phyloP scores from a whole-genome alignment of 202 grass and related monocot genomes.

The Alloteropsis angusta region DNA sequence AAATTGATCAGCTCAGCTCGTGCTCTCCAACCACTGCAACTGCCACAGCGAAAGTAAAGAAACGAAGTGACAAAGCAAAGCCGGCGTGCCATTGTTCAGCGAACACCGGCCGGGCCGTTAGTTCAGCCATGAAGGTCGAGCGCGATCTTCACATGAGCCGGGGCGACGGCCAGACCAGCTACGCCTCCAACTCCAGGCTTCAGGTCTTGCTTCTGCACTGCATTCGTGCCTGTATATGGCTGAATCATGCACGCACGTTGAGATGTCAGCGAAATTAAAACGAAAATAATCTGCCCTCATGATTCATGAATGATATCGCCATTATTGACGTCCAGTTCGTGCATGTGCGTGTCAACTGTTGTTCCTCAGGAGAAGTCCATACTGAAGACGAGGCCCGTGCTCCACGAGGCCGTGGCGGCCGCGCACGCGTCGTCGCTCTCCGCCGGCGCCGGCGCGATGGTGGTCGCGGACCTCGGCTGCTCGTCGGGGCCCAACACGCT shows the following conservation, averaged over 20 bases:
- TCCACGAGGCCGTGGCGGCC: constrained; percentile 24
- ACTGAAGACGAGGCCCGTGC: constrained; percentile 18
- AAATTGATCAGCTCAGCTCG: background rate
- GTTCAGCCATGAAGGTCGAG: constrained; percentile 39
- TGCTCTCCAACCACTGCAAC: background rate
- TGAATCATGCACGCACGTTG: background rate
- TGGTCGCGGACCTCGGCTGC: constrained; percentile 51
- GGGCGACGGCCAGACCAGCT: constrained; percentile 38
- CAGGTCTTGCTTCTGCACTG: constrained; percentile 15
- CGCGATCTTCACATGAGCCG: constrained; percentile 40
- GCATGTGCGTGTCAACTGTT: background rate
- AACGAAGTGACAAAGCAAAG: background rate
- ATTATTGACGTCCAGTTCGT: background rate
- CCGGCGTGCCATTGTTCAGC: background rate
- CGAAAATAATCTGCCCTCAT: background rate
- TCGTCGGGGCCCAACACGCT: constrained; percentile 58
- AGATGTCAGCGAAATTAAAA: background rate
- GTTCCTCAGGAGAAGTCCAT: constrained; percentile 38
- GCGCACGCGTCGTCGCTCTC: background rate
- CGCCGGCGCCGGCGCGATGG: constrained; percentile 10
- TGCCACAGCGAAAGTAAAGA: background rate
- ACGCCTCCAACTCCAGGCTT: constrained; percentile 48
- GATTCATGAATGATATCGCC: background rate
- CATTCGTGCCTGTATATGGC: background rate
- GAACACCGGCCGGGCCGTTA: background rate